A percentile compares a stretch with the other conserved stretches of the same genome.
These are phyloP conservation scores for Rosa persica DNA, from an alignment of 306 rosid genomes.

Conservation along the genomic window DNA sequence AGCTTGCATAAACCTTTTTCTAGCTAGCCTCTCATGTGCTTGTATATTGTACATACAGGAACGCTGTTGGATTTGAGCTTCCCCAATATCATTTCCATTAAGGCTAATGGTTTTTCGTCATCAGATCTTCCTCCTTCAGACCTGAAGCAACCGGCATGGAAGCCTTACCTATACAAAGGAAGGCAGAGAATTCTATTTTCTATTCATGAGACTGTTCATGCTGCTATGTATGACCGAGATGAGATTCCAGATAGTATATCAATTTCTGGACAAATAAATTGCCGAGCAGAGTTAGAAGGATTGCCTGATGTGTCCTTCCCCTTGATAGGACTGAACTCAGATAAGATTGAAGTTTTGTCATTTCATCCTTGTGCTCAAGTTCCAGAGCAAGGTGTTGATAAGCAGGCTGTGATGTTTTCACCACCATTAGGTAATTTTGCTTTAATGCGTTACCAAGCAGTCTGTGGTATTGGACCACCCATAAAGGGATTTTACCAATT, in stretches of 20 bases:
- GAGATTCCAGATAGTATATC: slow-evolving; percentile 86
- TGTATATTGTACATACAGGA: slow-evolving; percentile 46
- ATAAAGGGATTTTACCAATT: slow-evolving; percentile 87
- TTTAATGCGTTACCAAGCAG: slow-evolving; percentile 81
- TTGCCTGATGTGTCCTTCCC: slow-evolving; percentile 95
- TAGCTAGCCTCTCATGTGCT: slow-evolving; percentile 19
- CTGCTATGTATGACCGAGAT: slow-evolving; percentile 89
- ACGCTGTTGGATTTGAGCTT: slow-evolving; percentile 92
- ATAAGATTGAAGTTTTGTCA: slow-evolving; percentile 66
- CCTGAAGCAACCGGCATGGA: slow-evolving; percentile 98
- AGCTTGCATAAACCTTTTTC: slow-evolving; percentile 31
- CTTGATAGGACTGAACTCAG: slow-evolving; percentile 53
- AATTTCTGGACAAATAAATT: slow-evolving; percentile 86
- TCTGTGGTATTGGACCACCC: slow-evolving; percentile 73
- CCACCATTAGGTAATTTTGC: slow-evolving; percentile 94
- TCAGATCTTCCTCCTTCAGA: slow-evolving; percentile 80
- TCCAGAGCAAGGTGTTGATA: slow-evolving; percentile 82
- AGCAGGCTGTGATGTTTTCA: slow-evolving; percentile 86
- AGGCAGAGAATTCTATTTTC: slow-evolving; percentile 78
- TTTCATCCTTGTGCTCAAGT: slow-evolving; percentile 88
- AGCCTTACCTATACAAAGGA: slow-evolving; percentile 90
- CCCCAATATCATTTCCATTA: slow-evolving; percentile 66
- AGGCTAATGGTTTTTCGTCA: slow-evolving; percentile 77
- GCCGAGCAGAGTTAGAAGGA: slow-evolving; percentile 92
- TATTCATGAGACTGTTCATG: slow-evolving; percentile 74